Conservation (phyloP, 2,329 filamentous ascomycete genomes). For the Penicillium psychrosexuale region DNA sequence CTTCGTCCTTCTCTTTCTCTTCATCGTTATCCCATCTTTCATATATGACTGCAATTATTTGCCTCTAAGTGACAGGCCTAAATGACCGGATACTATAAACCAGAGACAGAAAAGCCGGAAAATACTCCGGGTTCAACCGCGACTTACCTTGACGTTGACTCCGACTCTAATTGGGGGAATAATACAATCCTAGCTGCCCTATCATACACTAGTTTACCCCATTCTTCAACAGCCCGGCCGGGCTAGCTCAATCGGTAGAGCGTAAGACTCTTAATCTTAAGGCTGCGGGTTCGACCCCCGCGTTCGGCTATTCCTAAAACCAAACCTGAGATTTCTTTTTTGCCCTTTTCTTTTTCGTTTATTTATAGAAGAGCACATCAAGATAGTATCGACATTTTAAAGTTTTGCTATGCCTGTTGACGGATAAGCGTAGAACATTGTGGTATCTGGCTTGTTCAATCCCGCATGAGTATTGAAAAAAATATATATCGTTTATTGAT, state of each 20-base stretch:
- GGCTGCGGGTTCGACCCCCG: conserved; percentile 45
- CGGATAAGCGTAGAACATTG: no score
- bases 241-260: conserved; percentile 52
- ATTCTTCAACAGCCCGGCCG: conserved; percentile 25
- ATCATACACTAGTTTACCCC: neutral
- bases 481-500: neutral
- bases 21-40: neutral
- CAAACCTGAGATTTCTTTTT: conserved; percentile 20
- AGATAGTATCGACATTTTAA: neutral
- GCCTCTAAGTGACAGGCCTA: neutral
- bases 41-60: neutral
- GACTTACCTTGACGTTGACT: neutral
- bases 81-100: neutral
- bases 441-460: neutral
- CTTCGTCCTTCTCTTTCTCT: neutral
- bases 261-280: conserved; percentile 51
- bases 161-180: neutral
- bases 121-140: no score
- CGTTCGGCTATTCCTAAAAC: conserved; percentile 37
- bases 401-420: no score
- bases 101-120: neutral
- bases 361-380: no score
- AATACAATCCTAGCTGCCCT: no score
- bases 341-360: neutral
- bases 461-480: no score